Evolutionary conservation across 2,329 filamentous ascomycete species (phyloP), one percentile per base, ranked within the genome.

Genomic region (Trichoderma pleuroti): DNA sequence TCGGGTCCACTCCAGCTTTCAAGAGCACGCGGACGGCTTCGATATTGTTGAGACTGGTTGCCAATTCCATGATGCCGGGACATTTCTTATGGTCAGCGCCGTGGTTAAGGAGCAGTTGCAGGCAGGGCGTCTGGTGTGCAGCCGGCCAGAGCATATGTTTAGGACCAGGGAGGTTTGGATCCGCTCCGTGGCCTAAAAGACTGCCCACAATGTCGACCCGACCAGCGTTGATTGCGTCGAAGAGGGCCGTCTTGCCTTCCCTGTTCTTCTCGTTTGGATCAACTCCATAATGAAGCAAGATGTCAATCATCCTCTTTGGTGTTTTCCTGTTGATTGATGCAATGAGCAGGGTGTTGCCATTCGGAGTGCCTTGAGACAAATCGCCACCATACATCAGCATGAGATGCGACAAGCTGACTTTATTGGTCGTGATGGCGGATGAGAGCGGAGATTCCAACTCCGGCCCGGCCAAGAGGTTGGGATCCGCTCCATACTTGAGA

Each of bases 61-160:
- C 88, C 3, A 91, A 83, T 77, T 91, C 89, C 86, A 91, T 87
- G 70, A 91, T 83, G 28, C 89, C 89, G 0, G 89, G 88, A 0
- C 84, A 81, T 78, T 89, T 90, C 77, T 85, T 87, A 75, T 80
- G 79, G 72, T 91, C 88, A 2, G 89, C 89, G 1, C 89, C 89
- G 30, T 86, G 86, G 2, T 80, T 73, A 1, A 91, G 85, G 21
- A 92, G 82, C 1, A 90, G 78, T 74, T 87, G 83, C 36, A 92
- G 80, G 72, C 87, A 89, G 9, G 82, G 79, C 0, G 89, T 82
- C 65, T 90, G 84, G 78, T 89, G 87, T 0, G 86, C 86, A 0
- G 89, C 84, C 2, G 89, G 88, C 90, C 90, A 90, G 28, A 92
- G 83, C 79, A 90, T 86, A 80, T 92, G 88, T 78, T 91, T 91